Evolutionary conservation across 1,284 basidiomycete species (phyloP).

Genomic region (Pulveroboletus sp.): DNA sequence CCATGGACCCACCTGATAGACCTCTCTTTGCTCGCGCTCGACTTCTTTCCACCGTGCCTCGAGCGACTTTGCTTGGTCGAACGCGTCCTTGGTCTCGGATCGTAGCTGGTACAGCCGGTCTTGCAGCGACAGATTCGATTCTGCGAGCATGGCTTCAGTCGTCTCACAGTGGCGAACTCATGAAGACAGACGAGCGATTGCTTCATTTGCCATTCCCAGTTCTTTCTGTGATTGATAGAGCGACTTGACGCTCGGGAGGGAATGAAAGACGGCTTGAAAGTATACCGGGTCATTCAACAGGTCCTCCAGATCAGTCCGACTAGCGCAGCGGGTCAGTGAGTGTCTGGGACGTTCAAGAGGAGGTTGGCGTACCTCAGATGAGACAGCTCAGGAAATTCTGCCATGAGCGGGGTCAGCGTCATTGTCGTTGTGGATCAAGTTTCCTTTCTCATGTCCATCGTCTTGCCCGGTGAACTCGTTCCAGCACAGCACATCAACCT

Average conservation of each 20-base stretch:
- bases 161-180: neutral
- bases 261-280: conserved; percentile 85
- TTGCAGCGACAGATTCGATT: conserved; percentile 71
- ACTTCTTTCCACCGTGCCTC: conserved; percentile 81
- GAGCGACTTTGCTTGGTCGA: conserved; percentile 77
- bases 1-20: conserved; percentile 69
- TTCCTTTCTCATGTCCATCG: conserved; percentile 43
- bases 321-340: conserved; percentile 30
- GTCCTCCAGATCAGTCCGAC: conserved; percentile 86
- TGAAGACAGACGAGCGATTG: conserved; percentile 68
- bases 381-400: conserved; percentile 69
- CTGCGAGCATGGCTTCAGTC: conserved; percentile 29
- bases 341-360: conserved; percentile 2
- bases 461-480: conserved; percentile 68
- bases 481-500: conserved; percentile 70
- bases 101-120: conserved; percentile 70
- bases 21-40: conserved; percentile 80
- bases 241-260: conserved; percentile 67
- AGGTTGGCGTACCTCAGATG: conserved; percentile 55
- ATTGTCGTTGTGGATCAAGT: conserved; percentile 16
- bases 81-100: conserved; percentile 78
- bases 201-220: conserved; percentile 78
- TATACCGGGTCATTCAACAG: conserved; percentile 76
- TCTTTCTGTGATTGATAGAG: conserved; percentile 74
- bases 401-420: conserved; percentile 43